Conservation (phyloP, 2,329 filamentous ascomycete genomes). For the Fusarium acutatum region DNA sequence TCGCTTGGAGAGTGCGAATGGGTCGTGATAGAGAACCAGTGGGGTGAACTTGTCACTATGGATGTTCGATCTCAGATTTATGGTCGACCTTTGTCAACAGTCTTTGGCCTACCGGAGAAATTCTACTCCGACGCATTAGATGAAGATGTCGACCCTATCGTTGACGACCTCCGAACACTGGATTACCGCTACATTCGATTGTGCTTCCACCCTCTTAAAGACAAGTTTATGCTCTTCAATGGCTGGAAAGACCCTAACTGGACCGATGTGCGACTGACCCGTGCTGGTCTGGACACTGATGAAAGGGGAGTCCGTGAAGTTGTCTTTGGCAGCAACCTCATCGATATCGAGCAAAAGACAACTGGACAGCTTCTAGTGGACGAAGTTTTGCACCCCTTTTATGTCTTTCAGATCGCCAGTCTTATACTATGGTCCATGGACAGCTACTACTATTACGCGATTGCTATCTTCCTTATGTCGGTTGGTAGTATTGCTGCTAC, state of each 20-base stretch:
- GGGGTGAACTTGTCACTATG: conserved; percentile 89
- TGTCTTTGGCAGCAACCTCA: conserved; percentile 89
- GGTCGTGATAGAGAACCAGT: conserved; percentile 98
- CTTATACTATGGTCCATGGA: conserved; percentile 94
- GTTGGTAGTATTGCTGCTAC: conserved; percentile 90
- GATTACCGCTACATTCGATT: conserved; percentile 96
- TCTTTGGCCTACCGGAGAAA: conserved; percentile 75
- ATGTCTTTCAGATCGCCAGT: conserved; percentile 97
- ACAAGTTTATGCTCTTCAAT: conserved; percentile 86
- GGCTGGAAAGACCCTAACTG: conserved; percentile 95
- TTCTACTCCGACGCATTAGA: conserved; percentile 61
- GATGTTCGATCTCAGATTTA: conserved; percentile 65
- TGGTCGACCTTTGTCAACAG: conserved; percentile 64
- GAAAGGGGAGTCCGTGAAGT: conserved; percentile 84
- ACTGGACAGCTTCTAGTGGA: conserved; percentile 85
- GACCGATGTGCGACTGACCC: conserved; percentile 79
- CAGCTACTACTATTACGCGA: conserved; percentile 96
- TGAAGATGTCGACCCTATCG: conserved; percentile 75
- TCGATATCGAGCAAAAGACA: conserved; percentile 93
- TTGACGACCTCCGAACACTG: conserved; percentile 78
- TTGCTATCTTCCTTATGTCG: conserved; percentile 94
- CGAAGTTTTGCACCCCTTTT: conserved; percentile 97
- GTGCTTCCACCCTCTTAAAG: conserved; percentile 86
- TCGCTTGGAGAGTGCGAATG: conserved; percentile 81
- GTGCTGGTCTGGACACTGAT: conserved; percentile 84